A percentile compares a stretch with the other conserved stretches of the same genome.
Evolutionary conservation across 2,329 filamentous ascomycete species (phyloP).

Genomic region (Sclerotinia borealis): DNA sequence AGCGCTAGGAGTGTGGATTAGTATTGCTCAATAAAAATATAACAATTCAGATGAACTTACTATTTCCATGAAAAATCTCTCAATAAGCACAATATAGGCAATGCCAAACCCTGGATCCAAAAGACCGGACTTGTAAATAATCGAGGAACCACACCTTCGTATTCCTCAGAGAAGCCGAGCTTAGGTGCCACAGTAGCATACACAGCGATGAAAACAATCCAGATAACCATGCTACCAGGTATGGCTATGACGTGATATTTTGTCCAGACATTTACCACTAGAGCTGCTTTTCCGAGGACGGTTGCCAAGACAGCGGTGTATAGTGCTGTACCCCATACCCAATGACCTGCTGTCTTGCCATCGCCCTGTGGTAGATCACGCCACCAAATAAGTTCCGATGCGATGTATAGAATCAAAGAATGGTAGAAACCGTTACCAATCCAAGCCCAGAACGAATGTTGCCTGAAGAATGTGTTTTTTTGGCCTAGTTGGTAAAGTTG

Average conservation of each 20-base stretch:
- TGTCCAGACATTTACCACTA: conserved; percentile 97
- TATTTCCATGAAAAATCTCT: conserved; percentile 98
- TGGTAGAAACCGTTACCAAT: conserved; percentile 93
- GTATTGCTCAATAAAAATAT: not conserved
- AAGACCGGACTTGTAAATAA: conserved; percentile 79
- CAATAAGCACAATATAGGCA: conserved; percentile 76
- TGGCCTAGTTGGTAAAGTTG: conserved; percentile 93
- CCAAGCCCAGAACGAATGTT: conserved; percentile 90
- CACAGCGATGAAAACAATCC: conserved; percentile 82
- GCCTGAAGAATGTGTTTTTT: conserved; percentile 86
- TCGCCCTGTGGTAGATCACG: conserved; percentile 72
- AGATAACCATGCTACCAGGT: conserved; percentile 84
- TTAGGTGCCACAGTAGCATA: conserved; percentile 85
- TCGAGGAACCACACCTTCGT: conserved; percentile 73
- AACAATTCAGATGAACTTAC: conserved; percentile 31
- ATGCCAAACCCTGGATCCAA: conserved; percentile 79
- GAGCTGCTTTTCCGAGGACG: conserved; percentile 86
- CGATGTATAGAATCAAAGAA: conserved; percentile 86
- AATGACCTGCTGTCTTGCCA: conserved; percentile 82
- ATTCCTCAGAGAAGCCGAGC: conserved; percentile 75
- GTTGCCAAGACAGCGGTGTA: conserved; percentile 93
- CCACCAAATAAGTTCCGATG: conserved; percentile 73
- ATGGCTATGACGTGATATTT: conserved; percentile 97
- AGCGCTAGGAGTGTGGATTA: conserved; percentile 38
- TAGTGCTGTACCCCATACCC: conserved; percentile 94